Evolutionary conservation across 2,329 filamentous ascomycete genomes (phyloP).

Genomic region (Cryoendolithus antarcticus): DNA sequence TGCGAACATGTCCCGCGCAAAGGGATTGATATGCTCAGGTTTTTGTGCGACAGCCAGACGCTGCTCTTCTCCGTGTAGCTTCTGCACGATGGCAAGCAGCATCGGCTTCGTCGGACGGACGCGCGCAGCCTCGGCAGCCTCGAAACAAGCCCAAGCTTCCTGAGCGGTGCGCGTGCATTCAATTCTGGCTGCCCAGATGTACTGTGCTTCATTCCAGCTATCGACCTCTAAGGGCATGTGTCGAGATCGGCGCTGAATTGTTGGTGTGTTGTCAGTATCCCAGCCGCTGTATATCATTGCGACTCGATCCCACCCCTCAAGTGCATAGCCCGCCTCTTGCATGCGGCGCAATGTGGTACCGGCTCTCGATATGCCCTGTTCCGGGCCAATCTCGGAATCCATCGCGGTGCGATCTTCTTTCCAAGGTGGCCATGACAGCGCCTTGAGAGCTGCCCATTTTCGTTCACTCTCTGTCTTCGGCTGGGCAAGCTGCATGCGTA

Average conservation of each 20-base stretch:
- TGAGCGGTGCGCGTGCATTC: constrained; percentile 46
- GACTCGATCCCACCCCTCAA: constrained; percentile 39
- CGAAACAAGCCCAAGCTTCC: constrained; percentile 54
- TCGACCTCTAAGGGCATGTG: no score
- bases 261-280: constrained; percentile 51
- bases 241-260: constrained; percentile 42
- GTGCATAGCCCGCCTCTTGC: constrained; percentile 46
- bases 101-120: constrained; percentile 28
- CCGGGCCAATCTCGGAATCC: constrained; percentile 44
- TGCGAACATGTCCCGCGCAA: constrained; percentile 27
- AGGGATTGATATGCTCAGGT: neutral
- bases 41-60: neutral
- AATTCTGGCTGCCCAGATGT: constrained; percentile 46
- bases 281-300: constrained; percentile 46
- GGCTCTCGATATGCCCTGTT: constrained; percentile 46
- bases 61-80: constrained; percentile 32
- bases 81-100: constrained; percentile 46
- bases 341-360: constrained; percentile 43
- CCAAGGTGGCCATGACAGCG: constrained; percentile 53
- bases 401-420: constrained; percentile 49
- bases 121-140: constrained; percentile 38
- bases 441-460: constrained; percentile 47
- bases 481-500: constrained; percentile 45
- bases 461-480: constrained; percentile 43
- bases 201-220: neutral